A percentile compares a stretch with the other conserved stretches of the same genome.
Evolutionary conservation across 441 rosid genomes (phyloP).

Genomic region (Gossypium aridum): DNA sequence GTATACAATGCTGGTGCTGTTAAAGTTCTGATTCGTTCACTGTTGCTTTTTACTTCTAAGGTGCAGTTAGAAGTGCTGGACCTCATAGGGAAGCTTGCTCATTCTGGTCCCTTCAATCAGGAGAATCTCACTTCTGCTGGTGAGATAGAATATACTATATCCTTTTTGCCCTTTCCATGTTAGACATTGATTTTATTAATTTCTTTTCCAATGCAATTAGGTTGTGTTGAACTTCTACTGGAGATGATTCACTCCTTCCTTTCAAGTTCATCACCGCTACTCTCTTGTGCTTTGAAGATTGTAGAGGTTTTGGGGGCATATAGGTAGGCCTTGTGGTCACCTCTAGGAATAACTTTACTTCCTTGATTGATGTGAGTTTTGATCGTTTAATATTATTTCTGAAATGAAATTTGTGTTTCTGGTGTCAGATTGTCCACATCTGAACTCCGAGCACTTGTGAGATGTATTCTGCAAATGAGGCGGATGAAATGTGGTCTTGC

Average conservation of each 20-base stretch:
- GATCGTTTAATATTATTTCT: slow-evolving; percentile 11
- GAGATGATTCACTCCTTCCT: slow-evolving; percentile 91
- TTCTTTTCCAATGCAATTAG: slow-evolving; percentile 30
- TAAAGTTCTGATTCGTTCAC: slow-evolving; percentile 80
- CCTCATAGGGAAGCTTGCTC: slow-evolving; percentile 85
- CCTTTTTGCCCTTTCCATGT: slow-evolving; percentile 1
- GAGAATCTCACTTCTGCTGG: slow-evolving; percentile 96
- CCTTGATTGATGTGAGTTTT: slow-evolving; percentile 11
- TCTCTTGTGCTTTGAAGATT: slow-evolving; percentile 82
- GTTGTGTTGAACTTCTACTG: slow-evolving; percentile 94
- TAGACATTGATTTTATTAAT: slow-evolving; percentile 13
- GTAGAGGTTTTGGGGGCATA: slow-evolving; percentile 97
- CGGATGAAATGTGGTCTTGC: slow-evolving; percentile 67
- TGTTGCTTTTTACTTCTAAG: slow-evolving; percentile 91
- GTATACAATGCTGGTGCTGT: slow-evolving; percentile 91
- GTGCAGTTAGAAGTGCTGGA: slow-evolving; percentile 86
- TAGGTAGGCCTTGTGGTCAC: slow-evolving; percentile 42
- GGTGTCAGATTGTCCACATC: slow-evolving; percentile 88
- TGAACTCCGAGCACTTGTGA: slow-evolving; percentile 78
- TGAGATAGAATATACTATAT: slow-evolving; percentile 33
- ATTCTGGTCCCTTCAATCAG: slow-evolving; percentile 87
- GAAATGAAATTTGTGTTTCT: slow-evolving; percentile 25
- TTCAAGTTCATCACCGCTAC: slow-evolving; percentile 77
- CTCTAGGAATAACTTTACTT: slow-evolving; percentile 8
- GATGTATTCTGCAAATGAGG: slow-evolving; percentile 87